Base-by-base conservation (phyloP, 1,284 basidiomycete species). In the Erythrobasidium hasegawianum region DNA sequence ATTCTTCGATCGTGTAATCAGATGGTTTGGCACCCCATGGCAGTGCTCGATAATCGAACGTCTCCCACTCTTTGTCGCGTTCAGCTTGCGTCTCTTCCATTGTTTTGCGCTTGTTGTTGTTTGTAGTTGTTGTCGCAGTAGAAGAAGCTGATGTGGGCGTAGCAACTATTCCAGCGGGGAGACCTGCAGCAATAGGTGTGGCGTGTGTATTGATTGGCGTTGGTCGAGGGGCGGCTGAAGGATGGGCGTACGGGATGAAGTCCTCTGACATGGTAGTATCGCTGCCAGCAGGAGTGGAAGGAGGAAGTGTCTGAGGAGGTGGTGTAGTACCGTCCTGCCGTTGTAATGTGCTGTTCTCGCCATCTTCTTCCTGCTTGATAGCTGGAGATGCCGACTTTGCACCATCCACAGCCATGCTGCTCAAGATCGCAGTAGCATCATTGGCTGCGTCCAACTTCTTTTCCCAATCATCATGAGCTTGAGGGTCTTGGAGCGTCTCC, bases 1-100 rank as follows among this genome's bases (percentile, higher is more conserved):
- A 97, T 62, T 89, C 88, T 69, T 91, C 89, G 1, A 84, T 81
- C 0, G 88, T 91, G 72, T 91, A 97, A 75, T 95, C 91, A 14
- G 81, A 79, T 0, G 84, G 75, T 1, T 78, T 80, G 0, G 88
- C 90, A 56, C 84, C 83, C 71, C 72, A 50, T 71, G 67, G 72
- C 2, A 74, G 47, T 29, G 68, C 68, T 22, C 62, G 47, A 52
- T 68, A 72, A 50, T 70, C 58, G 49, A 74, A 74, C 2, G 60
- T 68, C 2, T 53, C 39, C 73, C 73, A 75, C 45, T 75, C 72
- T 14, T 68, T 67, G 1, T 72, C 71, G 14, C 59, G 47, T 11
- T 64, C 45, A 11, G 47, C 66, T 45, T 45, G 33, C 18, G 50
- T 53, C 29, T 68, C 66, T 45, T 62, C 62, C 20, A 49, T 49